phyloP scores from a whole-genome alignment of 2,329 filamentous ascomycete species.

The Cladosporium sp. region DNA sequence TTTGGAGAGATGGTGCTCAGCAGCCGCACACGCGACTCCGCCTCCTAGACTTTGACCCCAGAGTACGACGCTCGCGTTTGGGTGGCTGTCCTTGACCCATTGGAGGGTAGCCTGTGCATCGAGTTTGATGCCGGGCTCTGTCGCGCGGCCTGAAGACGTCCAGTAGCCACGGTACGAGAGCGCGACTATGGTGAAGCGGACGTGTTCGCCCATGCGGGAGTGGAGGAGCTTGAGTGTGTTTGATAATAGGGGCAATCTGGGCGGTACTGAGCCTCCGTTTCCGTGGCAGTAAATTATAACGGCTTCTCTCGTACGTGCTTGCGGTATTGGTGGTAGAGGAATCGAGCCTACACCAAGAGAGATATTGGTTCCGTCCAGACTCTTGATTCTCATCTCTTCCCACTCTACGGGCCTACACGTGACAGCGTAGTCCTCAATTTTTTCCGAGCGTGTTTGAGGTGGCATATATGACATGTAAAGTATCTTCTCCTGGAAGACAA shows the following conservation, averaged over 20 bases:
- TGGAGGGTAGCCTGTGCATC: slow-evolving; percentile 66
- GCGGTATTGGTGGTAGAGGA: neutral
- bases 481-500: slow-evolving; percentile 78
- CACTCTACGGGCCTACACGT: slow-evolving; percentile 66
- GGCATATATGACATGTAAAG: slow-evolving; percentile 79
- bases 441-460: slow-evolving; percentile 68
- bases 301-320: slow-evolving; percentile 21
- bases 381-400: slow-evolving; percentile 63
- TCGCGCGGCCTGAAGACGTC: slow-evolving; percentile 72
- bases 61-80: slow-evolving; percentile 52
- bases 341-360: slow-evolving; percentile 57
- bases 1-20: slow-evolving; percentile 47
- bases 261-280: slow-evolving; percentile 50
- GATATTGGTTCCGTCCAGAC: slow-evolving; percentile 67
- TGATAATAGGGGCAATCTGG: slow-evolving; percentile 51
- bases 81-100: slow-evolving; percentile 58
- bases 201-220: slow-evolving; percentile 22
- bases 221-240: slow-evolving; percentile 48
- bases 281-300: slow-evolving; percentile 53
- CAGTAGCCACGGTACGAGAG: slow-evolving; percentile 72
- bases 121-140: slow-evolving; percentile 68
- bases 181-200: slow-evolving; percentile 46
- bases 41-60: slow-evolving; percentile 81
- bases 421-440: slow-evolving; percentile 62
- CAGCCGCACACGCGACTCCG: slow-evolving; percentile 67